Evolutionary conservation across 192 early-diverging fungal species (phyloP), one percentile per base, ranked within the genome.

Genomic region (Linnemannia elongata): DNA sequence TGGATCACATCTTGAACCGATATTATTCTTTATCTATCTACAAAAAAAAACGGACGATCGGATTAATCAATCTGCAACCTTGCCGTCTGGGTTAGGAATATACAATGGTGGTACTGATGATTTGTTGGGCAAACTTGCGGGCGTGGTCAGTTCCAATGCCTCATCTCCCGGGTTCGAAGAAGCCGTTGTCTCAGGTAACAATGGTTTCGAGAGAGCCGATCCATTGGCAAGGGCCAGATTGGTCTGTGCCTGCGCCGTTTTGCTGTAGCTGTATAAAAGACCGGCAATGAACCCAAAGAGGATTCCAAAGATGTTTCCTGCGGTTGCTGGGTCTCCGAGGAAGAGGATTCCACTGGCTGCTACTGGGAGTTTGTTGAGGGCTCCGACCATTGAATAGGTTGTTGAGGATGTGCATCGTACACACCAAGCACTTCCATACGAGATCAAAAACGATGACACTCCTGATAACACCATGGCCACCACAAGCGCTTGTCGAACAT

Each of bases 311-410:
- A 98, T 93, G 78, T 94, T 94, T 57, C 94, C 97, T 68, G 93
- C 88, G 2, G 96, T 96, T 44, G 96, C 91, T 35, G 93, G 92
- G 79, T 97, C 97, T 68, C 94, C 94, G 90, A 99, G 97, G 91
- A 97, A 98, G 24, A 99, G 63, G 92, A 99, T 98, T 49, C 97
- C 97, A 75, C 95, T 95, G 42, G 98, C 89, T 12, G 97, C 96
- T 80, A 99, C 96, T 20, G 98, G 98, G 47, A 99, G 91, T 82
- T 99, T 99, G 90, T 99, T 99, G 71, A 99, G 94, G 9, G 98
- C 97, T 17, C 98, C 98, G 49, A 97, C 96, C 98, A 99, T 99
- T 35, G 93, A 94, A 83, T 96, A 96, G 0, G 96, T 96, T 57
- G 96, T 96, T 41, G 94, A 94, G 7, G 90, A 93, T 36, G 94